These are phyloP conservation scores for Russula griseocarnosa DNA, from an alignment of 768 basidiomycete genomes.

Conservation along the genomic window DNA sequence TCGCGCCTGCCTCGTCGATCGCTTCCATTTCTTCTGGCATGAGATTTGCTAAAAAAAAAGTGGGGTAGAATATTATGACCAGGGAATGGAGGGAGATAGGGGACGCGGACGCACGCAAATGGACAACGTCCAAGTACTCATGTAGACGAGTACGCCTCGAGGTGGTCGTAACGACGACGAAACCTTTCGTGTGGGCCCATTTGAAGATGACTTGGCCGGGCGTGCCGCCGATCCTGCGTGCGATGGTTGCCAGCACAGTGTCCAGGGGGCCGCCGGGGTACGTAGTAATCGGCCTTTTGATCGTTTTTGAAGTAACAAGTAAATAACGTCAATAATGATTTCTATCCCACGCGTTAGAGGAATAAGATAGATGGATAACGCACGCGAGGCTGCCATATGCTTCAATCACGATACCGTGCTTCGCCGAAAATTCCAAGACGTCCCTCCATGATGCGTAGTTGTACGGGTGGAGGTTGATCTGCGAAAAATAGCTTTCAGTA, in stretches of 20 bases:
- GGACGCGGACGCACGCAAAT: slow-evolving; percentile 19
- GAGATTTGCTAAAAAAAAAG: slow-evolving; percentile 42
- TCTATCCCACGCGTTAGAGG: too few relatives aligned
- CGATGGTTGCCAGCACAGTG: slow-evolving; percentile 47
- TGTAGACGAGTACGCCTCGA: not conserved
- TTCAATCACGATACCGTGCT: slow-evolving; percentile 58
- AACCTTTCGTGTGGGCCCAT: slow-evolving; percentile 67
- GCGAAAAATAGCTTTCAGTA: not conserved
- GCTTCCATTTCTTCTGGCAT: slow-evolving; percentile 55
- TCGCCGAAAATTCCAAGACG: slow-evolving; percentile 49
- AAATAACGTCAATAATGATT: not conserved
- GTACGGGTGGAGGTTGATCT: slow-evolving; percentile 72
- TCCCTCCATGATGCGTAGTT: slow-evolving; percentile 57
- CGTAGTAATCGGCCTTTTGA: slow-evolving; percentile 50
- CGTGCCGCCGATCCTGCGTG: slow-evolving; percentile 50
- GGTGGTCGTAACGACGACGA: slow-evolving; percentile 55
- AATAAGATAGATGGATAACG: slow-evolving; percentile 29
- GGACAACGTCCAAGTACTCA: slow-evolving; percentile 5
- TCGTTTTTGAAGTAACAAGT: not conserved
- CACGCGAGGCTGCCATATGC: slow-evolving; percentile 62
- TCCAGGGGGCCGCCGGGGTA: slow-evolving; percentile 66
- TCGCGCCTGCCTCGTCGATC: slow-evolving; percentile 59
- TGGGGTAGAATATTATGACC: not conserved
- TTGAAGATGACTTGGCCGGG: slow-evolving; percentile 63
- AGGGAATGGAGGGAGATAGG: not conserved